Evolutionary conservation across 257 asterid species (phyloP).

Genomic region (Sherardia arvensis): DNA sequence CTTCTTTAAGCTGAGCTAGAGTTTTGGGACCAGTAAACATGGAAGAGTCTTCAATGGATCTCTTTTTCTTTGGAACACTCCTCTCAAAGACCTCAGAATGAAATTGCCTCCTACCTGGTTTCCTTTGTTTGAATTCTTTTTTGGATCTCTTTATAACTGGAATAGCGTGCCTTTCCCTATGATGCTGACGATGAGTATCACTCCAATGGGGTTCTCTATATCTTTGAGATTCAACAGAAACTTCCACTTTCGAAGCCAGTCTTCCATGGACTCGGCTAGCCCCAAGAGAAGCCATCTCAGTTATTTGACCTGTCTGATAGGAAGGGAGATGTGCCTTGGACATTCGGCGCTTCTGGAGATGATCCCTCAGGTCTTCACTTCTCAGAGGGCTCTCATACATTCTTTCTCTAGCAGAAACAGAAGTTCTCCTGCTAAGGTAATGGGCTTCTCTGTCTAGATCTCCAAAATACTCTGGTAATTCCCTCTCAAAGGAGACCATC

Average conservation of each 20-base stretch:
- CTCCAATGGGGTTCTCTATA: neutral
- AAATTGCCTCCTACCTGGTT: slow-evolving; percentile 6
- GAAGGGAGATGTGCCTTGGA: slow-evolving; percentile 13
- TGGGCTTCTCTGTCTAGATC: slow-evolving; percentile 4
- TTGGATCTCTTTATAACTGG: slow-evolving; percentile 14
- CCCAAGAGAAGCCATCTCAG: slow-evolving; percentile 8
- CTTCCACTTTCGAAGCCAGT: slow-evolving; percentile 23
- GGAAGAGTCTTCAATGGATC: slow-evolving; percentile 6
- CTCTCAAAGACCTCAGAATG: slow-evolving; percentile 17
- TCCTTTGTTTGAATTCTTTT: slow-evolving; percentile 23
- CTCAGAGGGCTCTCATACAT: slow-evolving; percentile 8
- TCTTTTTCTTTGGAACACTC: slow-evolving; percentile 15
- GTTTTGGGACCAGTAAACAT: slow-evolving; percentile 30
- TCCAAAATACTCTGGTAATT: slow-evolving; percentile 4
- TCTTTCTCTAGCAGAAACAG: slow-evolving; percentile 9
- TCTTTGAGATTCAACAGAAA: slow-evolving; percentile 7
- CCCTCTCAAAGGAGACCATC: slow-evolving; percentile 8
- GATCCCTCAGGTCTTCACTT: slow-evolving; percentile 25
- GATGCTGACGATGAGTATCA: neutral
- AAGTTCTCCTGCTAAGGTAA: neutral
- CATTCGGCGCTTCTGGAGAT: slow-evolving; percentile 20
- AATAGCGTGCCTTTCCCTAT: slow-evolving; percentile 7
- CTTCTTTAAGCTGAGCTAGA: slow-evolving; percentile 30
- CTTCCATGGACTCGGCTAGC: slow-evolving; percentile 16
- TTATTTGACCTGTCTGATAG: slow-evolving; percentile 9